phyloP scores from a whole-genome alignment of 345 rosid species.

The Hibiscus trionum region DNA sequence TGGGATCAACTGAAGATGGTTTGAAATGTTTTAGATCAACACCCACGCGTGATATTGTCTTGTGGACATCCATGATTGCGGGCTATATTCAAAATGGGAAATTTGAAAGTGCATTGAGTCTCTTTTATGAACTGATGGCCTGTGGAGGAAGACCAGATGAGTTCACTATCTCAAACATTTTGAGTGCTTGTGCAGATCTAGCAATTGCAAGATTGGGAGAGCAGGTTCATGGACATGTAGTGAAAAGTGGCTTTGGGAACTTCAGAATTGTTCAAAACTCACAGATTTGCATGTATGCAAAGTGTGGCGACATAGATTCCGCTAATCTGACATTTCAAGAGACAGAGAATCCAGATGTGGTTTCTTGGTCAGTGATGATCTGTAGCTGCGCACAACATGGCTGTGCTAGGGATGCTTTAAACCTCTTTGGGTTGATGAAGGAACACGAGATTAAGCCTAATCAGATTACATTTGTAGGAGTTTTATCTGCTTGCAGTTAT shows the following conservation, averaged over 20 bases:
- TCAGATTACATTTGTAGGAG: constrained; percentile 31
- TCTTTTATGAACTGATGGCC: constrained; percentile 33
- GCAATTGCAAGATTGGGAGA: constrained; percentile 36
- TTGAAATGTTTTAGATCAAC: constrained; percentile 39
- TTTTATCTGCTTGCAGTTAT: constrained; percentile 47
- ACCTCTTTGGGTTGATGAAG: constrained; percentile 36
- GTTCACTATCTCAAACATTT: constrained; percentile 35
- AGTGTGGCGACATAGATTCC: constrained; percentile 36
- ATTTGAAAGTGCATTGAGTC: constrained; percentile 33
- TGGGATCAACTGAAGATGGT: constrained; percentile 38
- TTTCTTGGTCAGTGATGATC: constrained; percentile 50
- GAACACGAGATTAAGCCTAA: constrained; percentile 24
- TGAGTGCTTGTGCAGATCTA: constrained; percentile 49
- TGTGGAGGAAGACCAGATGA: constrained; percentile 39
- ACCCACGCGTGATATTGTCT: constrained; percentile 35
- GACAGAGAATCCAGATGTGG: constrained; percentile 33
- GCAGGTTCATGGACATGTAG: constrained; percentile 41
- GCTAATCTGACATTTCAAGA: constrained; percentile 26
- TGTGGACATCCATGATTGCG: constrained; percentile 47
- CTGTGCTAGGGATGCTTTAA: constrained; percentile 8
- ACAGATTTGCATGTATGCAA: constrained; percentile 43
- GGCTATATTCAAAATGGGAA: constrained; percentile 36
- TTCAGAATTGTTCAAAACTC: constrained; percentile 38
- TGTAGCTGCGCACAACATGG: constrained; percentile 47
- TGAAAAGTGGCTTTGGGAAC: constrained; percentile 37